A percentile compares a stretch with the other conserved stretches of the same genome.
Conservation (phyloP, 306 rosid genomes). For the Sesbania bispinosa region DNA sequence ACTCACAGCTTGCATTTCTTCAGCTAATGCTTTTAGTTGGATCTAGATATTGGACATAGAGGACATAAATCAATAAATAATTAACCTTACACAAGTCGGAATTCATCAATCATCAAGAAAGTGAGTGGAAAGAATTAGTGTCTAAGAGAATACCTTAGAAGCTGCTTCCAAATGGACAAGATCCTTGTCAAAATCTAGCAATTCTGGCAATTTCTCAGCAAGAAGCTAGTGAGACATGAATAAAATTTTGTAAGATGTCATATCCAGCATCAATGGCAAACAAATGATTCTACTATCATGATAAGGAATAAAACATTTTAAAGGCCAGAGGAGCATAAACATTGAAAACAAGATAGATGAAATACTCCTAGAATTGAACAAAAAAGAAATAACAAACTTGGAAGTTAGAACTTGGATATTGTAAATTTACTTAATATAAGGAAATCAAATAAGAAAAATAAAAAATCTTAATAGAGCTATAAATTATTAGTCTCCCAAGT, state of each 20-base stretch:
- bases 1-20: slow-evolving; percentile 99
- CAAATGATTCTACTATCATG: not conserved
- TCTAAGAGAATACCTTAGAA: slow-evolving; percentile 71
- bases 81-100: not conserved
- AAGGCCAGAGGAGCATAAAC: too few relatives aligned
- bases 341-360: not conserved
- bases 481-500: not conserved
- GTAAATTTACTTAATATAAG: not conserved
- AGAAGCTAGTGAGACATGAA: slow-evolving; percentile 58
- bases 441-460: not conserved
- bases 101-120: not conserved
- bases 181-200: slow-evolving; percentile 92
- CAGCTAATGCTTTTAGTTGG: slow-evolving; percentile 95
- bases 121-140: slow-evolving; percentile 8
- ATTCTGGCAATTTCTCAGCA: slow-evolving; percentile 91
- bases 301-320: too few relatives aligned
- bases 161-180: slow-evolving; percentile 93
- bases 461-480: slow-evolving; percentile 1
- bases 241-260: slow-evolving; percentile 17
- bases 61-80: slow-evolving; percentile 9
- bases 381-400: not conserved
- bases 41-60: slow-evolving; percentile 49
- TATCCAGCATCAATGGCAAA: slow-evolving; percentile 1
- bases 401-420: not conserved
- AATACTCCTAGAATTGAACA: not conserved